phyloP scores from a whole-genome alignment of 1,284 basidiomycete species.

The Rhodotorula sp. region DNA sequence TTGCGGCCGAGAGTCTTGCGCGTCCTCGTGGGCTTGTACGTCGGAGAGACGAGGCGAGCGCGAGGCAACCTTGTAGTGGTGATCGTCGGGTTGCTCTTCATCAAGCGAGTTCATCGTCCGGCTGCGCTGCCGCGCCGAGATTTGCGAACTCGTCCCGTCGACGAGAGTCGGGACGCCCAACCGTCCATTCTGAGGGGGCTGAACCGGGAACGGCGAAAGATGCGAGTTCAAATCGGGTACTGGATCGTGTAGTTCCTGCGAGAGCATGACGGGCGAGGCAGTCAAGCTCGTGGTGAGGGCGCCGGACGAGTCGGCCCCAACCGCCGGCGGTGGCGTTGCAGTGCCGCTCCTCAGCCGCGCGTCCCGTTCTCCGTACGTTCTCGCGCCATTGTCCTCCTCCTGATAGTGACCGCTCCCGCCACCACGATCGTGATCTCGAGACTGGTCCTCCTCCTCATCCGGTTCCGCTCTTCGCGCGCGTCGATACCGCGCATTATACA shows the following conservation, averaged over 20 bases:
- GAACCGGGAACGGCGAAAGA: too few relatives aligned
- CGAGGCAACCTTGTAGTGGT: too few relatives aligned
- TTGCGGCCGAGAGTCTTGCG: not conserved
- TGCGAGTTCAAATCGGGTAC: too few relatives aligned
- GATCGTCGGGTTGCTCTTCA: slow-evolving; percentile 13
- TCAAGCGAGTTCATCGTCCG: slow-evolving; percentile 28
- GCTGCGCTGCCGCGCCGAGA: slow-evolving; percentile 3
- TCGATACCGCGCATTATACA: not conserved
- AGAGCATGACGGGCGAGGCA: not conserved
- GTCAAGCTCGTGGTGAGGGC: slow-evolving; percentile 1
- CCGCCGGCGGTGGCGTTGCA: not conserved
- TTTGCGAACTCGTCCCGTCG: not conserved
- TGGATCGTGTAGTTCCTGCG: not conserved
- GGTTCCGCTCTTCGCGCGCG: not conserved
- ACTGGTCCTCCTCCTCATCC: not conserved
- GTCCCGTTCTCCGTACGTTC: too few relatives aligned
- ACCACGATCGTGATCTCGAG: not conserved
- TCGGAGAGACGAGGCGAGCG: not conserved
- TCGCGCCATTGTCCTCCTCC: too few relatives aligned
- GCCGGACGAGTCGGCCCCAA: not conserved
- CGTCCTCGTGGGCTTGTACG: not conserved
- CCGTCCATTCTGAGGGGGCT: too few relatives aligned
- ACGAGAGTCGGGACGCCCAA: not conserved
- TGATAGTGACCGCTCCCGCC: not conserved
- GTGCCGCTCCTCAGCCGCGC: too few relatives aligned